Percentiles rank a stretch among this genome's conserved stretches.
Conservation (phyloP, 2,329 filamentous ascomycete species). For the Cryphonectria naterciae region DNA sequence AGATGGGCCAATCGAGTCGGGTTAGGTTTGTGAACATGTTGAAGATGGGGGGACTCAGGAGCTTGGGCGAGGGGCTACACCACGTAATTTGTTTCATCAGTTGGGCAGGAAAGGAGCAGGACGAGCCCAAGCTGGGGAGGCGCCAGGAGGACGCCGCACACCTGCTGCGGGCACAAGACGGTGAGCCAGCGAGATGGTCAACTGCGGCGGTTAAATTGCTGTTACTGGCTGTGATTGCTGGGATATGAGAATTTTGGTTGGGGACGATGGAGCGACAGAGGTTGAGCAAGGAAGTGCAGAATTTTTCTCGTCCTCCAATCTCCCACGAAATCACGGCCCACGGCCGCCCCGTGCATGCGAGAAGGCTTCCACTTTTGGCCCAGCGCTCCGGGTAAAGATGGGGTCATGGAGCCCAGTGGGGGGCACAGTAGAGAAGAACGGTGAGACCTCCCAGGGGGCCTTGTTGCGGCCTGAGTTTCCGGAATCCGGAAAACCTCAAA, state of each 20-base stretch:
- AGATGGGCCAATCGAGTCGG: slow-evolving; percentile 15
- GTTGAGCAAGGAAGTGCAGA: slow-evolving; percentile 25
- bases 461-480: slow-evolving; percentile 23
- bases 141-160: not conserved
- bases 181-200: slow-evolving; percentile 14
- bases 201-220: slow-evolving; percentile 20
- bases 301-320: slow-evolving; percentile 26
- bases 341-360: slow-evolving; percentile 14
- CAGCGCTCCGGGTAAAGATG: slow-evolving; percentile 26
- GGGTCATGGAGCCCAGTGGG: slow-evolving; percentile 22
- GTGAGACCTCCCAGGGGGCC: slow-evolving; percentile 25
- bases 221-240: slow-evolving; percentile 20
- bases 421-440: slow-evolving; percentile 26
- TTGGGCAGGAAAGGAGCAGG: slow-evolving; percentile 6
- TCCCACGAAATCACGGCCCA: slow-evolving; percentile 5
- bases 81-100: slow-evolving; percentile 17
- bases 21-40: not conserved
- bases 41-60: slow-evolving; percentile 9
- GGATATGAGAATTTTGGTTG: slow-evolving; percentile 17
- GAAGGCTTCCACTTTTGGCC: slow-evolving; percentile 20
- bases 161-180: slow-evolving; percentile 16
- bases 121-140: not conserved
- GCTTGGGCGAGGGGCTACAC: slow-evolving; percentile 16
- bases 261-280: slow-evolving; percentile 18
- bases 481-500: slow-evolving; percentile 13